Conservation (phyloP, 208 protist genomes). For the Wallacemonas collosoma region DNA sequence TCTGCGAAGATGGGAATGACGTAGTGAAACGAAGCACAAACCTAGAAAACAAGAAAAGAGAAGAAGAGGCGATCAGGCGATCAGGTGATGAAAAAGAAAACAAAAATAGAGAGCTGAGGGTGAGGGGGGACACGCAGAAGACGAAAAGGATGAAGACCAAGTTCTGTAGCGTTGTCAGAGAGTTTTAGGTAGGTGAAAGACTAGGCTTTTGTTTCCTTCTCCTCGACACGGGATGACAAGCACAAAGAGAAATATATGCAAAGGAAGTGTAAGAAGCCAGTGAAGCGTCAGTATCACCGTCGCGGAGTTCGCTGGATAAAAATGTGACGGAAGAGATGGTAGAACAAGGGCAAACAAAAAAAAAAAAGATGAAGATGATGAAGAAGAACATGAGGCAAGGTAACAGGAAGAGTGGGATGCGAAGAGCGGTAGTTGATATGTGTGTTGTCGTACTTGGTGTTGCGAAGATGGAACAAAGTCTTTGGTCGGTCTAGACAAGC, state of each 20-base stretch:
- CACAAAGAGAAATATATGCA: slow-evolving; percentile 16
- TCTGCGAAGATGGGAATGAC: not conserved
- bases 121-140: not conserved
- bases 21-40: not conserved
- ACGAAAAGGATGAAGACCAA: not conserved
- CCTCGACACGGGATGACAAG: not conserved
- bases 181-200: slow-evolving; percentile 7
- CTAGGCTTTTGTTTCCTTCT: not conserved
- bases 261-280: slow-evolving; percentile 16
- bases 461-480: too few species aligned
- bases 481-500: too few species aligned
- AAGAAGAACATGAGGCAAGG: too few species aligned
- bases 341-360: not conserved
- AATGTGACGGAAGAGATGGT: not conserved
- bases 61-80: not conserved
- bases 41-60: not conserved
- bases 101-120: not conserved
- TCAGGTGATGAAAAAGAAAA: not conserved
- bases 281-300: slow-evolving; percentile 16
- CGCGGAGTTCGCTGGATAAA: slow-evolving; percentile 6
- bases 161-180: not conserved
- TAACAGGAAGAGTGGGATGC: too few species aligned
- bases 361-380: too few species aligned
- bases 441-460: too few species aligned
- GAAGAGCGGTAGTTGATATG: too few species aligned